Base-by-base conservation (phyloP, 805 yeast genomes). In the Nakazawaea anatomiae region DNA sequence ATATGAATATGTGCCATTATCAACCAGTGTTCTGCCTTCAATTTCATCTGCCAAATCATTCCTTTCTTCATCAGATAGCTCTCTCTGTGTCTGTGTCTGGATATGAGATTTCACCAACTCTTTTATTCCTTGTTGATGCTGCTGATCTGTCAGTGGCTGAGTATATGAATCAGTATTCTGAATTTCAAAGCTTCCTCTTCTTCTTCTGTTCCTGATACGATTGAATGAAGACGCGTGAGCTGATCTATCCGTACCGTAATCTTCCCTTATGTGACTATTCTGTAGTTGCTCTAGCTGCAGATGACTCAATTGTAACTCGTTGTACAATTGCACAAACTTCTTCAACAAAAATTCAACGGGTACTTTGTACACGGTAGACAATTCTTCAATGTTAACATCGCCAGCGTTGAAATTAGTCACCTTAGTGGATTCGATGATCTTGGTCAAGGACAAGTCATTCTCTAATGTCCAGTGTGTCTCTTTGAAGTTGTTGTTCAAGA, bases 271-370 rank as follows among this genome's bases (percentile, higher is more conserved):
- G 25, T 18, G 25, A 18, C 3, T 18, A 10, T n/a, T 39, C 38
- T 28, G 38, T 41, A 5, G 25, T 14, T 46, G 43, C 10, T 31
- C 30, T 31, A 39, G 44, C 11, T 14, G 35, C 18, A 29, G 27
- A 4, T 31, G 27, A 12, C 10, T 27, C 25, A 42, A 18, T 38
- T 38, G 39, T 47, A 34, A 29, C 28, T 49, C 45, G 39, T 49
- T 49, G 18, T 49, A 44, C 14, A 49, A 12, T 40, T 49, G 46
- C 4, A 49, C 29, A 25, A 49, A 39, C 18, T 39, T 38, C 29
- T 40, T 44, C 45, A 49, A 39, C 14, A 49, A 39, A 32, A 44
- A 49, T 14, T 49, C 48, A 9, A 49, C 34, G 48, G 52, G 52
- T 44, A 49, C 52, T 4, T 49, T 39, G 41, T 30, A 49, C 45